Evolutionary conservation across 371 early-diverging fungal genomes (phyloP), one percentile per base, ranked within the genome.

Genomic region (Basidiobolus meristosporus): DNA sequence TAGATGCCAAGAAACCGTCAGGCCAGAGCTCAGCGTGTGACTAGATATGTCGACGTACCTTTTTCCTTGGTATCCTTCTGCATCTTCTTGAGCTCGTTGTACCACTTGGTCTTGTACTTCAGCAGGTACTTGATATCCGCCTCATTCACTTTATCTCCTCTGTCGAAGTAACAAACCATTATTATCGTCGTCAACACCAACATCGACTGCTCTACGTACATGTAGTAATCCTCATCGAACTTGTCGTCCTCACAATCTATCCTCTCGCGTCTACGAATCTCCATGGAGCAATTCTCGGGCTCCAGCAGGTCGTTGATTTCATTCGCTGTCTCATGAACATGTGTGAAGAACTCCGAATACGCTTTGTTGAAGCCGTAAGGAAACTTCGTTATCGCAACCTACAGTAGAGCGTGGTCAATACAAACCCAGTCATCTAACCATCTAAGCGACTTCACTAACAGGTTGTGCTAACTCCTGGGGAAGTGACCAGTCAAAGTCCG

Each of bases 201-300:
- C 5, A 16, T 14, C 17, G 21, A 1, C 1, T 11, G 32, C n/a
- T 32, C n/a, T 34, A 26, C 61, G 48, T 53, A 70, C 72, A 88
- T 77, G 51, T 91, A 96, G 47, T 91, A 69, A 31, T 90, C 92
- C 29, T 77, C 80, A 51, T 90, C 84, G 63, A 96, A 93, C 37
- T 78, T 76, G 12, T 45, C 54, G 40, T 91, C 71, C 45, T 92
- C 93, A 0, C 52, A 44, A 6, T 61, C 63, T 2, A 77, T 48
- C 19, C 91, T 60, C 15, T 65, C 60, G 17, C 60, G 47, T 15
- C 78, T 62, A 18, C 91, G 54, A 1, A 69, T 63, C 23, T 65
- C 69, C 5, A 63, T 38, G 0, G 77, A 75, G 5, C 79, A 70
- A 10, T 59, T 58, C 48, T 92, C 92, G 0, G 86, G 70, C 30